Base-by-base conservation (phyloP, 2,329 filamentous ascomycete species). In the Fusarium poae region DNA sequence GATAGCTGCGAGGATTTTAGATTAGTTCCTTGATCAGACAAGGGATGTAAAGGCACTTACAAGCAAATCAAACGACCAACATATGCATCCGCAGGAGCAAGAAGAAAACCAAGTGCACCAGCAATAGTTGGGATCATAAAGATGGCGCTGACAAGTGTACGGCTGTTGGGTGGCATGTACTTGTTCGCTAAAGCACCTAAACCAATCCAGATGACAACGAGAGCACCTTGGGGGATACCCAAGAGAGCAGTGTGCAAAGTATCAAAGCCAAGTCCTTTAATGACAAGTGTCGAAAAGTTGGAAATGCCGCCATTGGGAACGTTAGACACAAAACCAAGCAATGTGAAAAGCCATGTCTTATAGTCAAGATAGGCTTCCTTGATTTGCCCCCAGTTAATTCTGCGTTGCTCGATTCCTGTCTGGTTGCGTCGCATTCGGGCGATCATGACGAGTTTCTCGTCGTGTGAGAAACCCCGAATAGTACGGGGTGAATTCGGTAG, bases 251-350 rank as follows among this genome's bases (percentile, higher is more conserved):
- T 81, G 27, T 78, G 65, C 15, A 81, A 65, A 0, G 76, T 78
- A 16, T 77, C 66, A 68, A 88, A 88, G 9, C 87, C 86, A 30
- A 89, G 84, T 0, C 86, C 86, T 62, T 85, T 74, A 70, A 89
- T 88, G 60, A 89, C 87, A n/a, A 89, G 81, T 0, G 86, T 80
- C 18, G 84, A 85, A 55, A 89, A 89, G 67, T 88, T 89, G 30
- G 82, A 84, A 57, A 89, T 88, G 30, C 86, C 87, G 6, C 87
- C 88, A 52, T 89, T 89, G 3, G 82, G 82, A 3, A 85, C 78
- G 67, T 87, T 88, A 64, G 81, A 82, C 58, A 88, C 82, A 34
- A 84, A 77, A 0, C 85, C 86, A 0, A 89, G 76, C 4, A 84
- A 53, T 34, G 86, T 87, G 68, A 89, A 87, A 18, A 89, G 79